A percentile compares a stretch with the other conserved stretches of the same genome.
phyloP scores from a whole-genome alignment of 2,329 filamentous ascomycete genomes.

The Monosporascus cannonballus region DNA sequence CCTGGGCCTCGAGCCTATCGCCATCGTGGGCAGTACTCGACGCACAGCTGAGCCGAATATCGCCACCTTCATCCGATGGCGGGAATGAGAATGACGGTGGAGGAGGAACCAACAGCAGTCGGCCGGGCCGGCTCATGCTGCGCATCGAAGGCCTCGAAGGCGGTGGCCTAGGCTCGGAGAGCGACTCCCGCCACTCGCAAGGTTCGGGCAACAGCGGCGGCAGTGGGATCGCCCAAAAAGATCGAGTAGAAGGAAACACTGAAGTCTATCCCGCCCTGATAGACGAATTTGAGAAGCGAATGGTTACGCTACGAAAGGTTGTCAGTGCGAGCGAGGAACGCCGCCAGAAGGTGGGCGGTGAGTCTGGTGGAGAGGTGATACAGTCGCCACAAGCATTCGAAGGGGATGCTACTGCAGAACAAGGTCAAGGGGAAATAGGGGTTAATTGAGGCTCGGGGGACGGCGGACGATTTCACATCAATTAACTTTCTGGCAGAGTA shows the following conservation, averaged over 20 bases:
- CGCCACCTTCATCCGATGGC: slow-evolving; percentile 25
- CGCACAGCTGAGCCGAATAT: slow-evolving; percentile 38
- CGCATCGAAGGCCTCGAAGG: slow-evolving; percentile 51
- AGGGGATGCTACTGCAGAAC: neutral
- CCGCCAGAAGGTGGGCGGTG: slow-evolving; percentile 25
- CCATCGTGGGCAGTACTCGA: slow-evolving; percentile 61
- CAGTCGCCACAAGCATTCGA: neutral
- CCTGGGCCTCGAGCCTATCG: slow-evolving; percentile 65
- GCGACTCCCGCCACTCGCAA: slow-evolving; percentile 25
- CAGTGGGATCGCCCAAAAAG: slow-evolving; percentile 22
- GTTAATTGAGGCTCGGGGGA: too few species aligned
- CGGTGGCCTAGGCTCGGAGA: slow-evolving; percentile 27
- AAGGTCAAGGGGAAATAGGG: too few species aligned
- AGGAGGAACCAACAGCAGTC: slow-evolving; percentile 21
- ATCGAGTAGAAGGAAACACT: slow-evolving; percentile 17
- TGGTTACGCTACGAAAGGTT: slow-evolving; percentile 48
- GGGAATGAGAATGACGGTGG: slow-evolving; percentile 28
- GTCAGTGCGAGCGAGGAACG: slow-evolving; percentile 46
- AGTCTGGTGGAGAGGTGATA: slow-evolving; percentile 1
- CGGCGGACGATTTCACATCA: too few species aligned
- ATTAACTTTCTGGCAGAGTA: too few species aligned
- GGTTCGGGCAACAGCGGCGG: slow-evolving; percentile 20
- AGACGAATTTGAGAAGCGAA: slow-evolving; percentile 52
- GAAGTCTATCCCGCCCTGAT: slow-evolving; percentile 47
- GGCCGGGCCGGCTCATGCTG: slow-evolving; percentile 49